Evolutionary conservation across 768 basidiomycete species (phyloP).

Genomic region (Collybiopsis luxurians): DNA sequence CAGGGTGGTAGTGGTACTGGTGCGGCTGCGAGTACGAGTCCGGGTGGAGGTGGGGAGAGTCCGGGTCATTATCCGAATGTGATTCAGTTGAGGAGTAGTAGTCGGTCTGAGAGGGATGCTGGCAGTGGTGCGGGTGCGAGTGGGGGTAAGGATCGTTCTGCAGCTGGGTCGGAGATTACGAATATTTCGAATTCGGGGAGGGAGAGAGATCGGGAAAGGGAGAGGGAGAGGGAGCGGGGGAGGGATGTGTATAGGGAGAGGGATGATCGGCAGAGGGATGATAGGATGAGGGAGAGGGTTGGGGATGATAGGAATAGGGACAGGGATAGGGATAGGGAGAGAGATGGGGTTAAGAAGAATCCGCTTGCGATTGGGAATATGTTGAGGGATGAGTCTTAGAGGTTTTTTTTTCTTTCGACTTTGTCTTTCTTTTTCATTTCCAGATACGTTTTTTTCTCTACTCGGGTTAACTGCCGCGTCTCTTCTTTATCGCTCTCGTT

Average conservation of each 20-base stretch:
- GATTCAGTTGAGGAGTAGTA: conserved; percentile 5
- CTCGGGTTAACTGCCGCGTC: too few species aligned
- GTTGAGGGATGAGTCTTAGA: neutral
- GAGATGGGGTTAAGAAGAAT: neutral
- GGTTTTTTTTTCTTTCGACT: neutral
- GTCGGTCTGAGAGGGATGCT: conserved; percentile 1
- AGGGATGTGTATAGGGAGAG: neutral
- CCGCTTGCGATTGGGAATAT: conserved; percentile 4
- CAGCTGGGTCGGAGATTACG: neutral
- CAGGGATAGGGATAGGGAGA: neutral
- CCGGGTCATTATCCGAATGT: neutral
- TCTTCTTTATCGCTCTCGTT: too few species aligned
- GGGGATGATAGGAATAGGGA: neutral
- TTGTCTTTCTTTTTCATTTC: too few species aligned
- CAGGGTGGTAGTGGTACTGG: neutral
- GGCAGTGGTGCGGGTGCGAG: neutral
- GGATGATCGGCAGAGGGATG: neutral
- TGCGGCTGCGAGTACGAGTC: neutral
- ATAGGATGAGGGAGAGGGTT: neutral
- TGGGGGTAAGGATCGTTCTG: neutral
- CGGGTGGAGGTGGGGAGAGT: neutral
- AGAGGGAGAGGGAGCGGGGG: neutral
- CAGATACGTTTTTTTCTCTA: too few species aligned
- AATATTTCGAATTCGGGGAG: neutral
- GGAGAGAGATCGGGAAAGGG: neutral